phyloP scores from a whole-genome alignment of 768 basidiomycete species.

The Fibroporia radiculosa region DNA sequence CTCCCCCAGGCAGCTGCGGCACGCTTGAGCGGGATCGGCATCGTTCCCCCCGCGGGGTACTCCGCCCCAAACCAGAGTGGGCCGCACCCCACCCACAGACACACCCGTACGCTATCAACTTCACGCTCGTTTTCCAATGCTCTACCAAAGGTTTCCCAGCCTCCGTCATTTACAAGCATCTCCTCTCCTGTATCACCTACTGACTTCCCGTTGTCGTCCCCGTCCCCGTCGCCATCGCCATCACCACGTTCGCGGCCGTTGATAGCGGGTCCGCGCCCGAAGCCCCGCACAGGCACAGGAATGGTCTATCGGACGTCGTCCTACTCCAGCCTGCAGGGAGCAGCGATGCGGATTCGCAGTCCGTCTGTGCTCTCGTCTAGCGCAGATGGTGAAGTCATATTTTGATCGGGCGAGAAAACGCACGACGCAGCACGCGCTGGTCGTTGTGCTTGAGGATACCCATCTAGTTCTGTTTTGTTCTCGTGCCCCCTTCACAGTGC shows the following conservation, averaged over 20 bases:
- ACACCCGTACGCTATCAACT: conserved; percentile 10
- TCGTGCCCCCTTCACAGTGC: too few relatives aligned
- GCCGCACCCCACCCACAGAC: neutral
- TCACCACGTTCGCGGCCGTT: conserved; percentile 11
- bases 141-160: neutral
- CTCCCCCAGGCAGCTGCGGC: conserved; percentile 13
- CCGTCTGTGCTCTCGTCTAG: conserved; percentile 9
- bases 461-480: too few relatives aligned
- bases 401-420: neutral
- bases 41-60: conserved; percentile 7
- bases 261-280: conserved; percentile 26
- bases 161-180: neutral
- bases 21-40: conserved; percentile 6
- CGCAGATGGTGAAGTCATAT: conserved; percentile 2
- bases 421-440: too few relatives aligned
- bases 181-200: conserved; percentile 3
- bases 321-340: conserved; percentile 14
- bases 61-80: neutral
- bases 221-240: conserved; percentile 5
- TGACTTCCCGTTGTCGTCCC: conserved; percentile 1
- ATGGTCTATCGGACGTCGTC: conserved; percentile 45
- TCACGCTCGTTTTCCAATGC: neutral
- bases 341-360: conserved; percentile 8
- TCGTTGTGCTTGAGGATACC: too few relatives aligned
- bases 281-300: conserved; percentile 58